Base-by-base conservation (phyloP, 345 rosid genomes). In the Brassica carinata region DNA sequence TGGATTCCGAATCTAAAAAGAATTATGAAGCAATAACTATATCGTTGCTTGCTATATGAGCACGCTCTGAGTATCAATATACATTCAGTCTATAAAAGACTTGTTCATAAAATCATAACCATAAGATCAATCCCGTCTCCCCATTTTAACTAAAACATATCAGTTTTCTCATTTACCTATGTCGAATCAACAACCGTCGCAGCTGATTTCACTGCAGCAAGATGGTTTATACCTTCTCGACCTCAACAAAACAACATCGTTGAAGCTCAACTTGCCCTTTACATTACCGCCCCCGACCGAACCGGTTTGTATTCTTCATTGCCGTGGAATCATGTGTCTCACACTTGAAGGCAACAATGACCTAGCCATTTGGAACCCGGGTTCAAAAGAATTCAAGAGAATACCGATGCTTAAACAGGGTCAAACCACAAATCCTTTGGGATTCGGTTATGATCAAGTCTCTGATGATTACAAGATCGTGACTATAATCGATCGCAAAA, bases 241-340 rank as follows among this genome's bases (percentile, higher is more conserved):
- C 15, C 65, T 67, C 26, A 65, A 34, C 23, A 1, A 34, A 51
- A 67, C 36, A 1, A 64, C 17, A 10, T 63, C 63, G 6, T 26
- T 26, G 17, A 75, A 55, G 36, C 79, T 66, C 4, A 8, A 53
- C 23, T 53, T 67, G 64, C 72, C 73, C 26, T 65, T 75, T 19
- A 19, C 72, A 33, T 75, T 75, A 75, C 79, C 38, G 2, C 14
- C 10, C 40, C 5, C 15, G 64, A 64, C 70, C 63, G 64, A 74
- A 74, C 62, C 77, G 18, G 72, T 66, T 0, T 67, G 65, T 31
- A 67, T 75, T 57, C 72, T 55, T 33, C 72, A 67, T 66, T 75
- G 67, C 36, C 33, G 55, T 55, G 79, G 66, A 55, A 55, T 66
- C 66, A 31, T 75, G 19, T 67, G 79, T 75, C 38, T 75, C 72